These are phyloP conservation scores for Chimonanthus praecox DNA, from an alignment of 164 flowering plant species.

Conservation along the genomic window DNA sequence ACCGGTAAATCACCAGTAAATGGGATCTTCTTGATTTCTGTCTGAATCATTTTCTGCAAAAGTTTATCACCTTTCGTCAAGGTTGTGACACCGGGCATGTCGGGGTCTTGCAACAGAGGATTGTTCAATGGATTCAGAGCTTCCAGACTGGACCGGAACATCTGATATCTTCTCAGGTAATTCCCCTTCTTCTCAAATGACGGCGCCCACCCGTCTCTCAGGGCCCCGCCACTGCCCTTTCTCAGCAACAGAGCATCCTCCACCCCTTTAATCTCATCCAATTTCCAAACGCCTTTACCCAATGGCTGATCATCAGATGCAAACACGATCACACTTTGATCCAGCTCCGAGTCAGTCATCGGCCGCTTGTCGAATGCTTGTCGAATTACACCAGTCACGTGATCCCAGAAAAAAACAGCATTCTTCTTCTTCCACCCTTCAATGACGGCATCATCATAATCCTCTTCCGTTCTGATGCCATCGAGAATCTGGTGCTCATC, in stretches of 20 bases:
- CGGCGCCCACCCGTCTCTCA: slow-evolving; percentile 89
- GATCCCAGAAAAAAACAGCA: slow-evolving; percentile 63
- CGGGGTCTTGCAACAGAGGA: slow-evolving; percentile 90
- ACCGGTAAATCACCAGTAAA: slow-evolving; percentile 15
- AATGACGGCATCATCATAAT: slow-evolving; percentile 6
- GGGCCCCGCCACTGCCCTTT: slow-evolving; percentile 17
- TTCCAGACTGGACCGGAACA: slow-evolving; percentile 85
- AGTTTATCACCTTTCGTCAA: slow-evolving; percentile 74
- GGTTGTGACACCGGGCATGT: slow-evolving; percentile 55
- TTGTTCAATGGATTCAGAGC: slow-evolving; percentile 74
- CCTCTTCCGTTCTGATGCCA: slow-evolving; percentile 30
- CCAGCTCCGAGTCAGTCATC: slow-evolving; percentile 31
- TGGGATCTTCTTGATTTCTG: slow-evolving; percentile 46
- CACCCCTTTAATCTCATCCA: slow-evolving; percentile 38
- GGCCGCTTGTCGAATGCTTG: slow-evolving; percentile 50
- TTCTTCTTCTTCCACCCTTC: slow-evolving; percentile 6
- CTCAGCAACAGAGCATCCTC: slow-evolving; percentile 87
- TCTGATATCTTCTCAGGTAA: slow-evolving; percentile 69
- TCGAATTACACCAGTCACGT: slow-evolving; percentile 45
- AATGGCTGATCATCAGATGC: slow-evolving; percentile 82
- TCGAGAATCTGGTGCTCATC: slow-evolving; percentile 31
- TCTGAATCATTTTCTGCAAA: slow-evolving; percentile 46
- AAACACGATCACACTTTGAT: slow-evolving; percentile 38
- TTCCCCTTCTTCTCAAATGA: slow-evolving; percentile 92
- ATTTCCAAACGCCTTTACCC: slow-evolving; percentile 57